Base-by-base conservation (phyloP, 192 early-diverging fungal genomes). In the Coemansia sp. region DNA sequence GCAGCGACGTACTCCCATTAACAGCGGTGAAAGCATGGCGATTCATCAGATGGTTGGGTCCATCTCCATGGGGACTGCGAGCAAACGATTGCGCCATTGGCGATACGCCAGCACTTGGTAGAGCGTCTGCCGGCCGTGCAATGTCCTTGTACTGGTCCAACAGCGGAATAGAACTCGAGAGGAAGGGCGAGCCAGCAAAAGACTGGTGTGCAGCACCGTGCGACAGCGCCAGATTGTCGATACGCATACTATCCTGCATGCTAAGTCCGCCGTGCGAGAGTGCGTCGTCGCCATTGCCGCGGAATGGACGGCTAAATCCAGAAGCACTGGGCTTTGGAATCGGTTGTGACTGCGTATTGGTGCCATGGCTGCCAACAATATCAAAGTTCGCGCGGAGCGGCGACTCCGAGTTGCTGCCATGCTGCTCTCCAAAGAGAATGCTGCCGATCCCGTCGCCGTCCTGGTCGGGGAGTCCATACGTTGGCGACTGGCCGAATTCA, bases 11-110 rank as follows among this genome's bases (percentile, higher is more conserved):
- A 46, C 45, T 59, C 6, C 65, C 20, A 34, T 76, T 71, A 14
- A 82, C 71, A 21, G 64, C 67, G 6, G 79, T 69, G 39, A 82
- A 82, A 10, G 79, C 79, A 34, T 82, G 79, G 41, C 79, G 74
- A 44, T 64, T 73, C 63, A 73, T 61, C 68, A 73, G 45, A 56
- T 67, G 51, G 24, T 68, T 71, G 16, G 73, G 69, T 41, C 34
- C 53, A 53, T 43, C 62, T 30, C 57, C 58, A 24, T 51, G 30
- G 15, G 77, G 77, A 30, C 77, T 82, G 60, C 71, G 70, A 14
- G 68, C 64, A 66, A 76, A 71, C 14, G 79, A 70, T 58, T 69
- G 65, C 23, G 71, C 74, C n/a, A 67, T 64, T 7, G 79, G 79
- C 46, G 79, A 76, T 9, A 52, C 66, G 60, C 79, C 71, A 16